phyloP scores from a whole-genome alignment of 805 yeast species.

The Suhomyces sp. region DNA sequence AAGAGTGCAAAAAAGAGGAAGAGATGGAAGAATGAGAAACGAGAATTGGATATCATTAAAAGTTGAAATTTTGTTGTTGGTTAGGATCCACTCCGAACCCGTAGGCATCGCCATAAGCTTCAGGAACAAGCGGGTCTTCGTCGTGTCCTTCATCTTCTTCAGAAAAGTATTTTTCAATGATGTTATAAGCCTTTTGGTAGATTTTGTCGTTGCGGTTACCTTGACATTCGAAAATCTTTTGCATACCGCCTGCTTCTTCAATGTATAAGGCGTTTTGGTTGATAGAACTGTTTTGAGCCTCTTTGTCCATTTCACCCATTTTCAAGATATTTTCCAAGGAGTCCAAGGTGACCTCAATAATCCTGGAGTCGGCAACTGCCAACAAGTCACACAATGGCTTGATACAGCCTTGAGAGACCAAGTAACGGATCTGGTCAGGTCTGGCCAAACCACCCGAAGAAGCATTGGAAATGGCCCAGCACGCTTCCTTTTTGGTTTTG shows the following conservation, averaged over 20 bases:
- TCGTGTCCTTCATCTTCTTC: constrained; percentile 74
- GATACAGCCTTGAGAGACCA: constrained; percentile 93
- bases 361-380: constrained; percentile 82
- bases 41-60: constrained; percentile 18
- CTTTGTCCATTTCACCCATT: constrained; percentile 92
- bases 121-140: constrained; percentile 67
- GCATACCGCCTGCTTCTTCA: constrained; percentile 99
- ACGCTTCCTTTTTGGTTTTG: constrained; percentile 96
- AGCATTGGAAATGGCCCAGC: constrained; percentile 99
- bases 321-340: constrained; percentile 90
- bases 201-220: constrained; percentile 87
- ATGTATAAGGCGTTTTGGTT: constrained; percentile 89
- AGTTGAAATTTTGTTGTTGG: constrained; percentile 50
- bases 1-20: not conserved
- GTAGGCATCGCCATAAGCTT: constrained; percentile 76
- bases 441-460: constrained; percentile 90
- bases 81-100: constrained; percentile 75
- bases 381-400: constrained; percentile 94
- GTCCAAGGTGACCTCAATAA: constrained; percentile 92
- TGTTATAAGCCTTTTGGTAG: constrained; percentile 84
- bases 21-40: not conserved
- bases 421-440: constrained; percentile 91
- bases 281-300: constrained; percentile 60
- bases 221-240: constrained; percentile 91
- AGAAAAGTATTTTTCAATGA: constrained; percentile 87